Evolutionary conservation across 148 eudicot species (phyloP).

Genomic region (Rhododendron molle): DNA sequence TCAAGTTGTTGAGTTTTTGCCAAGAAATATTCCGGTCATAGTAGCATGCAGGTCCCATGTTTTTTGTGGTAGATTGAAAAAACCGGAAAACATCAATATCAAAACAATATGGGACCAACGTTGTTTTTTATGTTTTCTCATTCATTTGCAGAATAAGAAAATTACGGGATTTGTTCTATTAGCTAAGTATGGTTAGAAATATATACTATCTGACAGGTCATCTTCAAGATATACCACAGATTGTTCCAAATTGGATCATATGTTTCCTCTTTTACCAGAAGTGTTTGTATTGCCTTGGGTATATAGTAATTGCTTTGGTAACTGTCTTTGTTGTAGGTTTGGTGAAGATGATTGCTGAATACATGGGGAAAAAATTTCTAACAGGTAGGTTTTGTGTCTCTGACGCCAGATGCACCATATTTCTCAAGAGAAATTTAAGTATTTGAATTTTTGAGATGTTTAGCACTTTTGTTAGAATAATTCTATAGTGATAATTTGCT

Average conservation of each 20-base stretch:
- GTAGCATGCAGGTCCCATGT: background rate
- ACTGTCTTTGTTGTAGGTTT: slow-evolving; percentile 1
- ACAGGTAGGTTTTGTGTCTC: slow-evolving; percentile 43
- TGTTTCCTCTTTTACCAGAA: background rate
- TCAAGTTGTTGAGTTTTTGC: background rate
- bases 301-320: background rate
- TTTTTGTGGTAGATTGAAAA: no score
- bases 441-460: background rate
- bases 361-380: slow-evolving; percentile 37
- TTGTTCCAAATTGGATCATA: background rate
- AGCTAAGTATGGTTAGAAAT: background rate
- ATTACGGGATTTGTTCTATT: background rate
- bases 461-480: background rate
- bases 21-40: background rate
- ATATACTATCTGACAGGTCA: background rate
- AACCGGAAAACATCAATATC: no score
- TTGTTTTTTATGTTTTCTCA: no score
- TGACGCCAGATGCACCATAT: background rate
- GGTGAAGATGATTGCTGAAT: background rate
- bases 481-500: background rate
- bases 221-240: background rate
- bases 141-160: no score
- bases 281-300: background rate
- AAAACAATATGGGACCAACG: no score
- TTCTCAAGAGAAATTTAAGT: background rate